A percentile compares a stretch with the other conserved stretches of the same genome.
These are phyloP conservation scores for Chenopodium quinoa DNA, from an alignment of 148 eudicot genomes.

Conservation along the genomic window DNA sequence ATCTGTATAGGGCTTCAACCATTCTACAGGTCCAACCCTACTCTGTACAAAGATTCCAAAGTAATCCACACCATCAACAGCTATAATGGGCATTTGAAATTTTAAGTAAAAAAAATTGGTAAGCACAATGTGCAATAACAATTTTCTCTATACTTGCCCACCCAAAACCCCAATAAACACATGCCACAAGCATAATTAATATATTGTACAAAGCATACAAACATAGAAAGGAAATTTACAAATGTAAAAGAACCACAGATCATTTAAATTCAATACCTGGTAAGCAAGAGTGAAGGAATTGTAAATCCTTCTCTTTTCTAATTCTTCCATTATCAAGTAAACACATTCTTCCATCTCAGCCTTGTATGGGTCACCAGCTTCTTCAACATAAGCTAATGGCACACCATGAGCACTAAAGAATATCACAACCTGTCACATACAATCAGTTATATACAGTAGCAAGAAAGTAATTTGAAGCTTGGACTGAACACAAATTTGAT, in stretches of 20 bases:
- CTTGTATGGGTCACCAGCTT: conserved; percentile 99
- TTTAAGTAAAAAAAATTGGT: not conserved
- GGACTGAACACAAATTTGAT: not conserved
- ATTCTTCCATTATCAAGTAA: conserved; percentile 91
- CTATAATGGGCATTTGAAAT: not conserved
- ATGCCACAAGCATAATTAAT: not conserved
- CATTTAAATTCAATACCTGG: conserved; percentile 49
- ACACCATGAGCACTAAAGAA: conserved; percentile 99
- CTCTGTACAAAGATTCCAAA: conserved; percentile 54
- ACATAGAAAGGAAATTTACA: not conserved
- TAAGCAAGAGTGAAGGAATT: conserved; percentile 90
- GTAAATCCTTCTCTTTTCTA: conserved; percentile 59
- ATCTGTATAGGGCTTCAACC: conserved; percentile 98
- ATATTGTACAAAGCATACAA: not conserved
- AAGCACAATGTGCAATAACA: not conserved
- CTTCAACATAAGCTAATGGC: conserved; percentile 92
- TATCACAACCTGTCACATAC: conserved; percentile 69
- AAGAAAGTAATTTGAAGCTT: conserved; percentile 10
- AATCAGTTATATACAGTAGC: conserved; percentile 2
- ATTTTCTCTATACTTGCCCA: too few species aligned
- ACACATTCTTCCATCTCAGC: conserved; percentile 99
- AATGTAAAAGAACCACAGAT: conserved; percentile 8
- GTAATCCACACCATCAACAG: not conserved
- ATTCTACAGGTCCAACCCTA: conserved; percentile 99
- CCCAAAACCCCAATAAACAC: not conserved